Base-by-base conservation (phyloP, 441 rosid species). In the Syzygium syzygioides region DNA sequence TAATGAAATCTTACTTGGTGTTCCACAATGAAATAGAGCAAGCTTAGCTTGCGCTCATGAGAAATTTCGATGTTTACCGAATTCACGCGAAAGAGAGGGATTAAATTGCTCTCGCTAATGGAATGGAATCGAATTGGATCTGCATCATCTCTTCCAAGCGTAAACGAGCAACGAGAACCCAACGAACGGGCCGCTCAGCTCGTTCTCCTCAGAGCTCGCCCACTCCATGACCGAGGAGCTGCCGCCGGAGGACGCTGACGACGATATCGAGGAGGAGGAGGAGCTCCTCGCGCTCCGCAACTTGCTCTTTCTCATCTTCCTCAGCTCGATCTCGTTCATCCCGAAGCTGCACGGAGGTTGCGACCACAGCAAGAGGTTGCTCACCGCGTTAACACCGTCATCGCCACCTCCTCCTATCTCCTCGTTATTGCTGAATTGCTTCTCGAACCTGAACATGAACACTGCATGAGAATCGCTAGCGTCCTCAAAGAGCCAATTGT, bases 161-260 rank as follows among this genome's bases (percentile, higher is more conserved):
- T 98, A 94, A 86, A 98, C 94, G 23, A 96, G 92, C 89, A 98
- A 87, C 23, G 97, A 94, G 93, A 96, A 96, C 55, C 97, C 99
- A 83, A 86, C 80, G 12, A 93, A 95, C 50, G 94, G 93, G 85
- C 91, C 85, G 66, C 91, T 91, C 54, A 93, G 71, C 55, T 95
- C 97, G 23, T 88, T 85, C 87, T 95, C 97, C 92, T 96, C 99
- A 52, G 93, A 87, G 88, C 95, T 96, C 5, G 98, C 97, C 98
- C 99, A 97, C 87, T 96, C 99, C 97, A 94, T 92, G 19, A 97
- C 98, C 26, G 98, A 96, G 3, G 97, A 95, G 86, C 98, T 92
- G 85, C 97, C 91, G 0, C 93, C 97, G 0, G 99, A 97, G 2
- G 98, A 96, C 60, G 95, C 96, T 0, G 99, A 96, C 11, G 90